Evolutionary conservation across 169 alveolate species (phyloP), one percentile per base, ranked within the genome.

Genomic region (Plasmodium ovale): DNA sequence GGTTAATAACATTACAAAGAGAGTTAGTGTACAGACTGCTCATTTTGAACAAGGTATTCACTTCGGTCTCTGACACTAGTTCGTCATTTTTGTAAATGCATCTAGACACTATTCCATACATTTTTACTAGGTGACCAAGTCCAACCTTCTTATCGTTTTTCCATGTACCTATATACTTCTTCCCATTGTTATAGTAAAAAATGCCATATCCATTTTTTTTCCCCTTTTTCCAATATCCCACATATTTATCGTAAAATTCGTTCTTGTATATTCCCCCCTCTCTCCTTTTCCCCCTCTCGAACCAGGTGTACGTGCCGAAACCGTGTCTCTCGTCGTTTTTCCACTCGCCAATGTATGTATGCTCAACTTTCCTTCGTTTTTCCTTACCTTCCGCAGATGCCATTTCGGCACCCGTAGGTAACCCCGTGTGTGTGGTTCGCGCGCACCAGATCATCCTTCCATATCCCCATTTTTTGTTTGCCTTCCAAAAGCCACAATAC

Each of bases 161-260:
- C 89, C 89, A 79, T 19, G 25, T 64, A 14, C 89, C 89, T 69
- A 49, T 49, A 65, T 79, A 79, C 10, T 65, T 79, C 23, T 79
- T 60, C 16, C 89, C 89, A 64, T 62, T 21, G 49, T 54, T 49
- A 56, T 56, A 68, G 33, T 79, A 54, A 42, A 79, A 79, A 27
- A 79, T 21, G 0, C 89, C 89, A 27, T 62, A 79, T 21, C 89
- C 89, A n/a, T 49, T 25, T 49, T 29, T 64, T 21, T 79, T 56
- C 7, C 89, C 89, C 47, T 56, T 64, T 64, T 16, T 42, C 89
- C 89, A 79, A 21, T 64, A 79, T 0, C 89, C 89, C 12, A 29
- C 12, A 79, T 79, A 64, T 39, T 65, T 62, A 79, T 79, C 49
- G 58, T 58, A 79, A 35, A 21, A 16, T 23, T 39, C 89, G 62